Evolutionary conservation across 805 yeast genomes (phyloP).

Genomic region (Citeromyces matritensis): DNA sequence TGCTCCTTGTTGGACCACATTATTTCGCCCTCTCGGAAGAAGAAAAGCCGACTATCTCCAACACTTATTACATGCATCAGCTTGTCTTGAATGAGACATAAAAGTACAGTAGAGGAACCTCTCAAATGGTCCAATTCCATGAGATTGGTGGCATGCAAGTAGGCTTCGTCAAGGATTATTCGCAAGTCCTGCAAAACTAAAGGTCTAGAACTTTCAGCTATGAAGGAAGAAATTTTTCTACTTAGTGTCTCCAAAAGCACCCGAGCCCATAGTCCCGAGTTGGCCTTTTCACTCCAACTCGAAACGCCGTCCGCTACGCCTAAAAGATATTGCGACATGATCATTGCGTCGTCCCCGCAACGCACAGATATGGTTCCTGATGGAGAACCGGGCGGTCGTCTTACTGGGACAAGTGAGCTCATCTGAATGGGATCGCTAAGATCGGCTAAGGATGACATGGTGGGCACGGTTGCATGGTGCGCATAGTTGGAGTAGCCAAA

Average conservation of each 20-base stretch:
- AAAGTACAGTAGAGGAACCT: conserved; percentile 34
- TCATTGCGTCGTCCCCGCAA: conserved; percentile 45
- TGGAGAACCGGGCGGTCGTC: conserved; percentile 37
- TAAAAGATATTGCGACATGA: conserved; percentile 32
- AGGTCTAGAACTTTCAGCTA: conserved; percentile 25
- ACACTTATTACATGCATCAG: conserved; percentile 29
- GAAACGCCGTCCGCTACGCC: conserved; percentile 46
- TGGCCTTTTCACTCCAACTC: conserved; percentile 34
- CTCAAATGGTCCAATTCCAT: conserved; percentile 30
- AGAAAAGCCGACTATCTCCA: conserved; percentile 33
- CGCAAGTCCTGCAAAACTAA: conserved; percentile 17
- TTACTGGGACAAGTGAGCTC: conserved; percentile 27
- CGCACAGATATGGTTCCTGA: conserved; percentile 33
- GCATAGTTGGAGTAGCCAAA: conserved; percentile 29
- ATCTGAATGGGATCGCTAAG: conserved; percentile 28
- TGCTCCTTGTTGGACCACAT: conserved; percentile 28
- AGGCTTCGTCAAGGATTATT: conserved; percentile 29
- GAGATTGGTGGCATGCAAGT: conserved; percentile 27
- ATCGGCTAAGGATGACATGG: conserved; percentile 32
- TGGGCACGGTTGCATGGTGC: conserved; percentile 23
- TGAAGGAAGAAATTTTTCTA: conserved; percentile 20
- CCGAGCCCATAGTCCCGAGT: conserved; percentile 37
- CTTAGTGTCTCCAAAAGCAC: conserved; percentile 35
- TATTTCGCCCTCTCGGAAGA: conserved; percentile 29
- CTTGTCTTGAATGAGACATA: conserved; percentile 20